Conservation (phyloP, 495 filamentous ascomycete species). For the Trichoderma erinaceum region DNA sequence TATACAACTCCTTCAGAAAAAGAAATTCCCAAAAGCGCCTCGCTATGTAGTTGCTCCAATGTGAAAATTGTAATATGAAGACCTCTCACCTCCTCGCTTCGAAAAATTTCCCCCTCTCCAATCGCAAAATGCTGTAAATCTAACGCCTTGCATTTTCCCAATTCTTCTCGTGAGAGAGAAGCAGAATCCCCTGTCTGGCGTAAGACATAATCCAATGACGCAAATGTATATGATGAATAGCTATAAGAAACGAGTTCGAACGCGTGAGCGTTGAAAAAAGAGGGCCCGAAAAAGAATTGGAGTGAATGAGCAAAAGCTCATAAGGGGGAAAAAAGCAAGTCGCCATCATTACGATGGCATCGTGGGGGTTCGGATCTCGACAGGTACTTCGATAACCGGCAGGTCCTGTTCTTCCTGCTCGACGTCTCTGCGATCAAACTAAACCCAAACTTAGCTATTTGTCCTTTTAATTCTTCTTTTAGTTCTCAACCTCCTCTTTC, state of each 20-base stretch:
- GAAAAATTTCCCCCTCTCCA: neutral
- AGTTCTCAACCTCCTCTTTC: slow-evolving; percentile 22
- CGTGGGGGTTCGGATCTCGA: slow-evolving; percentile 10
- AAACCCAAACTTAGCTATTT: neutral
- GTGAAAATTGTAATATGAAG: neutral
- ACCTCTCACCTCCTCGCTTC: neutral
- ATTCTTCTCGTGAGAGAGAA: neutral
- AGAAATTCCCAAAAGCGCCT: neutral
- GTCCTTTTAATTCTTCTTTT: neutral
- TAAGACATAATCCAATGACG: neutral
- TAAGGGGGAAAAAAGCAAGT: neutral
- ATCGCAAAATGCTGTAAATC: neutral
- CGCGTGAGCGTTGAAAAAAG: neutral
- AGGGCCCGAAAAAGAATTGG: neutral
- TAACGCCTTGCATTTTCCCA: neutral
- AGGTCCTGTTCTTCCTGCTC: neutral
- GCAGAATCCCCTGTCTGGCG: neutral
- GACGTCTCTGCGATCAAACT: neutral
- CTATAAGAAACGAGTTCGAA: neutral
- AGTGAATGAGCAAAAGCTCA: neutral
- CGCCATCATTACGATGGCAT: neutral
- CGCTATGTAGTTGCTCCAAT: neutral
- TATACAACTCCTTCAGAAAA: neutral
- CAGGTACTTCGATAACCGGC: slow-evolving; percentile 6
- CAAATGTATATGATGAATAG: neutral